A percentile compares a stretch with the other conserved stretches of the same genome.
Conservation (phyloP, 1,284 basidiomycete genomes). For the Gyrodon tennesseensis region DNA sequence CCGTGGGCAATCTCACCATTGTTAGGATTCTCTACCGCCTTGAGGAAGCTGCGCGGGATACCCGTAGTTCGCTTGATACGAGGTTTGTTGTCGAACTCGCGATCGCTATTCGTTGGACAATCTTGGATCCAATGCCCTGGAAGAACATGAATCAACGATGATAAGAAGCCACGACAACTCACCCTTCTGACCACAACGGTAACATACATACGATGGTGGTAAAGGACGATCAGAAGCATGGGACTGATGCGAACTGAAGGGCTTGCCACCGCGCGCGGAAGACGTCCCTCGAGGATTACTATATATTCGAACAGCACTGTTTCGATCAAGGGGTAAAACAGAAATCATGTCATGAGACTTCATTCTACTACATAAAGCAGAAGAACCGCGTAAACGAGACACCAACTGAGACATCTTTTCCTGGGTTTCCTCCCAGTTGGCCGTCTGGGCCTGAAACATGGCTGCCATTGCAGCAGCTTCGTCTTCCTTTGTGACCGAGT, state of each 20-base stretch:
- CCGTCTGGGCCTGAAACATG: constrained; percentile 90
- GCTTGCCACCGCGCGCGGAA: constrained; percentile 61
- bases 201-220: constrained; percentile 97
- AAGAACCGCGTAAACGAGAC: constrained; percentile 56
- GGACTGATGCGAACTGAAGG: constrained; percentile 51
- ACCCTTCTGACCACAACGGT: constrained; percentile 98
- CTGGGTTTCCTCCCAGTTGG: constrained; percentile 95
- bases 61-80: constrained; percentile 98
- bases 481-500: constrained; percentile 61
- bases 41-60: constrained; percentile 96
- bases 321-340: constrained; percentile 44
- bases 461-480: constrained; percentile 90
- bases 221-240: constrained; percentile 66
- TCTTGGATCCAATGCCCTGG: constrained; percentile 99
- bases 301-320: constrained; percentile 73
- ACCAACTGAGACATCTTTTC: constrained; percentile 97
- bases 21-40: constrained; percentile 88
- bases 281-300: constrained; percentile 62
- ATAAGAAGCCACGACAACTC: constrained; percentile 36
- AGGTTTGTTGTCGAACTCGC: constrained; percentile 91
- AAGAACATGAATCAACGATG: constrained; percentile 16
- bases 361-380: constrained; percentile 60
- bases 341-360: constrained; percentile 62
- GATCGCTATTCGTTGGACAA: constrained; percentile 96
- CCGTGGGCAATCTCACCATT: constrained; percentile 74